A percentile compares a stretch with the other conserved stretches of the same genome.
Conservation (phyloP, 768 basidiomycete species). For the Cytidiella melzeri region DNA sequence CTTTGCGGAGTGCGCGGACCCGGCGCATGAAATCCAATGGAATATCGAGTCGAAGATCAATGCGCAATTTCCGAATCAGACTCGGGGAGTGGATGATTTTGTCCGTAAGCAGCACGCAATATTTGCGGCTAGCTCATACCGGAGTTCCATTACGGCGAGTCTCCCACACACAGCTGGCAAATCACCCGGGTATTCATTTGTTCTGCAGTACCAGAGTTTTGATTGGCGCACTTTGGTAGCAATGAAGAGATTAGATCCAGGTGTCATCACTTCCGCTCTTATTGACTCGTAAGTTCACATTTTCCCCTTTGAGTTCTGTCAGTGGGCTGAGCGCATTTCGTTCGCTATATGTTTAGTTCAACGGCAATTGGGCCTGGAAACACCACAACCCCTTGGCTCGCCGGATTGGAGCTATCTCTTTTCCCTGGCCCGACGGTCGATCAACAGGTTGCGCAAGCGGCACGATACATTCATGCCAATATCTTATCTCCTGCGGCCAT, state of each 20-base stretch:
- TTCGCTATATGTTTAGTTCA: constrained; percentile 14
- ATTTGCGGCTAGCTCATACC: constrained; percentile 56
- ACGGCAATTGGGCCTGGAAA: constrained; percentile 37
- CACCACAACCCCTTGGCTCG: constrained; percentile 58
- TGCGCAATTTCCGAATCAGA: constrained; percentile 44
- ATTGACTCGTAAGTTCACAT: constrained; percentile 46
- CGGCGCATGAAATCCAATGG: constrained; percentile 53
- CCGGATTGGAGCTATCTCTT: constrained; percentile 53
- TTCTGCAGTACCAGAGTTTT: constrained; percentile 66
- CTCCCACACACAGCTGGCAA: not conserved
- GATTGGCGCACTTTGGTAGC: constrained; percentile 72
- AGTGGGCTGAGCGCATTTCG: too few relatives aligned
- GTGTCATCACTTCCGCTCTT: constrained; percentile 56
- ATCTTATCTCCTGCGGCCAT: constrained; percentile 59
- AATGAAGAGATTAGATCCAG: constrained; percentile 65
- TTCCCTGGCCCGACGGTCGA: constrained; percentile 58
- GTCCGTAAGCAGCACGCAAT: constrained; percentile 54
- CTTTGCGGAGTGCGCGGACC: constrained; percentile 70
- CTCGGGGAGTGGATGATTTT: constrained; percentile 51
- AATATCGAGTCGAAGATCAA: constrained; percentile 81
- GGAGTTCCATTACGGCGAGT: constrained; percentile 56
- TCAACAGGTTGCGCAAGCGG: constrained; percentile 62
- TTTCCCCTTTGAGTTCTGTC: too few relatives aligned
- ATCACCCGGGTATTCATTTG: not conserved
- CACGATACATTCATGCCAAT: constrained; percentile 53